These are phyloP conservation scores for Trichoderma reesei DNA, from an alignment of 495 filamentous ascomycete genomes.

Conservation along the genomic window DNA sequence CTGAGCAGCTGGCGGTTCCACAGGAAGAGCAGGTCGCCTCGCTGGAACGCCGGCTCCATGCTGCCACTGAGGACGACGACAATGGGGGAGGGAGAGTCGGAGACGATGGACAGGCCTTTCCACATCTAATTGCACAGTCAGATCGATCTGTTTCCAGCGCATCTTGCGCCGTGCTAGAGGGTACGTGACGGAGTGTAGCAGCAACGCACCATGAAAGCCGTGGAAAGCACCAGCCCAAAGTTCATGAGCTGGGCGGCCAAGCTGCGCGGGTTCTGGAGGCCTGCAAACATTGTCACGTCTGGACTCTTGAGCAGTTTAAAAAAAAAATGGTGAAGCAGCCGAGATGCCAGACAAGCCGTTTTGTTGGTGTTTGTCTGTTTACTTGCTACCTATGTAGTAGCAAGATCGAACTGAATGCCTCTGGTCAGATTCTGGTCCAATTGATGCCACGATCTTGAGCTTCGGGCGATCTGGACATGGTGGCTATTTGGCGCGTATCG, in stretches of 20 bases:
- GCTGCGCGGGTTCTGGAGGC: constrained; percentile 68
- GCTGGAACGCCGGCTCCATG: constrained; percentile 97
- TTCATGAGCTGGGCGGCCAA: constrained; percentile 84
- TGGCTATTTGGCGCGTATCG: background rate
- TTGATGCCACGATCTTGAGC: constrained; percentile 3
- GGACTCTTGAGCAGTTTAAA: too few relatives aligned
- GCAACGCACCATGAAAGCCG: constrained; percentile 70
- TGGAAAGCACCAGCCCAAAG: constrained; percentile 88
- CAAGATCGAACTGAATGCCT: background rate
- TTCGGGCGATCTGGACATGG: constrained; percentile 5
- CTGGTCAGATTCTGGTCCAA: too few relatives aligned
- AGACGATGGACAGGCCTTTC: constrained; percentile 84
- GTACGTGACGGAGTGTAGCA: background rate
- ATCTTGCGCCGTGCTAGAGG: background rate
- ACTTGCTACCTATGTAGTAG: background rate
- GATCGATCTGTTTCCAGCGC: constrained; percentile 6
- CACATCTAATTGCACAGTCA: constrained; percentile 47
- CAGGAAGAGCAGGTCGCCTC: constrained; percentile 84
- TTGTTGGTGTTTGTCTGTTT: background rate
- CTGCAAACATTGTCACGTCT: constrained; percentile 59
- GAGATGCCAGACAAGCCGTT: background rate
- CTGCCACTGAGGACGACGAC: constrained; percentile 90
- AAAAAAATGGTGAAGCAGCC: too few relatives aligned
- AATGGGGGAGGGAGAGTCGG: constrained; percentile 84
- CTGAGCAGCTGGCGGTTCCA: constrained; percentile 74